Evolutionary conservation across 345 rosid genomes (phyloP).

Genomic region (Aquilaria sinensis): DNA sequence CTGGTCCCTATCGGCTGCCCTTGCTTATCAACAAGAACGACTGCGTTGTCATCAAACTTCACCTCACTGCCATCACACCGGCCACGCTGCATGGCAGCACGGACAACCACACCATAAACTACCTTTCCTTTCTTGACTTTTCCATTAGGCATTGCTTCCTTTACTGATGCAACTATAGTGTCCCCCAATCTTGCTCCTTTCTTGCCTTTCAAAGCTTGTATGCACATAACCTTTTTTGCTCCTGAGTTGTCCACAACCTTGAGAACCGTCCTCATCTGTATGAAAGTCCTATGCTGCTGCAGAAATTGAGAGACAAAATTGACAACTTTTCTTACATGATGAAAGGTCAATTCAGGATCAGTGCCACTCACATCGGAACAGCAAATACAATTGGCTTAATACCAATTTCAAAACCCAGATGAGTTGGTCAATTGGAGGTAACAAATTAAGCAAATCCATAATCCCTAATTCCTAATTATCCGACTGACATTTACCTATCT

Average conservation of each 20-base stretch:
- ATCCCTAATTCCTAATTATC: no score
- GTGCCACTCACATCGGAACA: neutral
- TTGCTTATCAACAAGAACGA: conserved; percentile 66
- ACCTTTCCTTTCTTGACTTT: conserved; percentile 94
- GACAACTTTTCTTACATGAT: neutral
- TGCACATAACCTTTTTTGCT: conserved; percentile 87
- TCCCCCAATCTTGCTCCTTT: conserved; percentile 86
- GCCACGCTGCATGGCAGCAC: conserved; percentile 88
- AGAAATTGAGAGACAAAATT: conserved; percentile 1
- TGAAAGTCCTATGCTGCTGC: conserved; percentile 72
- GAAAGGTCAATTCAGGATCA: neutral
- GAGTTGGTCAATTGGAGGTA: neutral
- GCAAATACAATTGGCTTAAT: neutral
- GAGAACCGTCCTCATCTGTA: conserved; percentile 86
- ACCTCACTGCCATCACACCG: conserved; percentile 88
- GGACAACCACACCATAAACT: conserved; percentile 70
- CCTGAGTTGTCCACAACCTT: conserved; percentile 91
- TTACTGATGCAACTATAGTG: conserved; percentile 75
- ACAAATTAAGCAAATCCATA: neutral
- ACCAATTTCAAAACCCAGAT: neutral
- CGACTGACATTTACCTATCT: no score
- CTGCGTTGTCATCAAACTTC: conserved; percentile 89
- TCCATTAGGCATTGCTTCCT: conserved; percentile 91
- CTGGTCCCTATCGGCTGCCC: conserved; percentile 78
- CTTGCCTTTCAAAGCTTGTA: conserved; percentile 66